These are phyloP conservation scores for Cytospora paraplurivora DNA, from an alignment of 2,329 filamentous ascomycete species.

Conservation along the genomic window DNA sequence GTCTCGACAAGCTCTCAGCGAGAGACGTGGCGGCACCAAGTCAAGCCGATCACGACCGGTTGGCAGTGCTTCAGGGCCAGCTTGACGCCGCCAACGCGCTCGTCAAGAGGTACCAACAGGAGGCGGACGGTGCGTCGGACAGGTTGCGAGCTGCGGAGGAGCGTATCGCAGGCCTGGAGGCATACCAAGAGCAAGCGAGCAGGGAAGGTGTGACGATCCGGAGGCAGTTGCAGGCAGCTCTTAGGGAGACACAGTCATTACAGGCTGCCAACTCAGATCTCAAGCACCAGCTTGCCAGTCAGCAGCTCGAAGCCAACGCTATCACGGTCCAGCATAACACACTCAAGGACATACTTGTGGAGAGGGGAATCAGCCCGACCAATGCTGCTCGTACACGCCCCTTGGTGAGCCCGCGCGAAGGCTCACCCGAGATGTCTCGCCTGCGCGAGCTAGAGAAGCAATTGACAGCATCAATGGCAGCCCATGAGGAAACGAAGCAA, in stretches of 20 bases:
- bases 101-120: slow-evolving; percentile 85
- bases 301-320: slow-evolving; percentile 93
- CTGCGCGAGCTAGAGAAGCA: slow-evolving; percentile 87
- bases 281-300: slow-evolving; percentile 77
- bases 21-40: slow-evolving; percentile 52
- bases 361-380: slow-evolving; percentile 82
- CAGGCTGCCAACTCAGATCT: slow-evolving; percentile 80
- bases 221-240: slow-evolving; percentile 81
- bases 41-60: slow-evolving; percentile 63
- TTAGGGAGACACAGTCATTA: slow-evolving; percentile 81
- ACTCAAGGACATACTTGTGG: slow-evolving; percentile 86
- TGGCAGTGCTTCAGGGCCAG: slow-evolving; percentile 76
- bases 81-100: slow-evolving; percentile 75
- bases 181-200: slow-evolving; percentile 96
- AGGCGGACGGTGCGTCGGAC: slow-evolving; percentile 83
- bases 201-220: slow-evolving; percentile 88
- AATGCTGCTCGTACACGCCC: slow-evolving; percentile 71
- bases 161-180: slow-evolving; percentile 92
- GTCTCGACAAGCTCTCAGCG: slow-evolving; percentile 72
- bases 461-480: slow-evolving; percentile 72
- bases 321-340: slow-evolving; percentile 89
- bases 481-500: slow-evolving; percentile 83
- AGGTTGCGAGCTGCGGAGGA: slow-evolving; percentile 92
- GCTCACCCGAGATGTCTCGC: slow-evolving; percentile 78
- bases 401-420: slow-evolving; percentile 71